Conservation (phyloP, 2,329 filamentous ascomycete species). For the Botryotinia calthae region DNA sequence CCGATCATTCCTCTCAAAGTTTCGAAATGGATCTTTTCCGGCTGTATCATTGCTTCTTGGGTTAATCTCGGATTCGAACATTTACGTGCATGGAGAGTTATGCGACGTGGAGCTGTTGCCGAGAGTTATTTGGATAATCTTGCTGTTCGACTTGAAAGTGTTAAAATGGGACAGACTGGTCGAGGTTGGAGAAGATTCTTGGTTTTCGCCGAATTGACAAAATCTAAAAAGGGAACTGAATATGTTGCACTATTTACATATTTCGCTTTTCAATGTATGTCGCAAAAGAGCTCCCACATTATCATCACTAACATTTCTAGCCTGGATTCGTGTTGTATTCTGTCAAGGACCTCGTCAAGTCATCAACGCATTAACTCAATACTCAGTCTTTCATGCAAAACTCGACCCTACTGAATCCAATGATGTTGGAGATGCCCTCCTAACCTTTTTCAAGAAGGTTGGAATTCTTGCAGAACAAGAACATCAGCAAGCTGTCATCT, state of each 20-base stretch:
- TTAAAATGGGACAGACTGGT: constrained; percentile 65
- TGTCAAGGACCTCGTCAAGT: constrained; percentile 91
- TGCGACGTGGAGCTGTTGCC: constrained; percentile 79
- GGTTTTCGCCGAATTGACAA: constrained; percentile 69
- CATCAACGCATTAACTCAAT: constrained; percentile 85
- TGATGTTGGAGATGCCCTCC: constrained; percentile 61
- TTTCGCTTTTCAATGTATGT: constrained; percentile 62
- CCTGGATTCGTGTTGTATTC: constrained; percentile 83
- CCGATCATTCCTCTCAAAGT: constrained; percentile 73
- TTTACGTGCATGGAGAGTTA: constrained; percentile 74
- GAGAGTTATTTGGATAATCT: constrained; percentile 89
- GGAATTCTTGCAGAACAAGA: constrained; percentile 68
- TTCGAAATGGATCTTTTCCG: constrained; percentile 92
- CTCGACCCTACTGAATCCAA: constrained; percentile 57
- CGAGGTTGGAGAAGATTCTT: constrained; percentile 82
- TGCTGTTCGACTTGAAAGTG: constrained; percentile 79
- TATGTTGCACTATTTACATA: constrained; percentile 71
- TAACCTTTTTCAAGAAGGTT: constrained; percentile 82
- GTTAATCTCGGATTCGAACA: constrained; percentile 78
- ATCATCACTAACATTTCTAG: constrained; percentile 43
- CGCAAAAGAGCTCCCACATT: background rate
- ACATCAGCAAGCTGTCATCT: constrained; percentile 74
- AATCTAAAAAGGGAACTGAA: constrained; percentile 69
- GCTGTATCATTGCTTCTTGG: constrained; percentile 88
- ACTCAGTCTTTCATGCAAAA: constrained; percentile 75